Conservation (phyloP, 192 early-diverging fungal genomes). For the Podila epicladia region DNA sequence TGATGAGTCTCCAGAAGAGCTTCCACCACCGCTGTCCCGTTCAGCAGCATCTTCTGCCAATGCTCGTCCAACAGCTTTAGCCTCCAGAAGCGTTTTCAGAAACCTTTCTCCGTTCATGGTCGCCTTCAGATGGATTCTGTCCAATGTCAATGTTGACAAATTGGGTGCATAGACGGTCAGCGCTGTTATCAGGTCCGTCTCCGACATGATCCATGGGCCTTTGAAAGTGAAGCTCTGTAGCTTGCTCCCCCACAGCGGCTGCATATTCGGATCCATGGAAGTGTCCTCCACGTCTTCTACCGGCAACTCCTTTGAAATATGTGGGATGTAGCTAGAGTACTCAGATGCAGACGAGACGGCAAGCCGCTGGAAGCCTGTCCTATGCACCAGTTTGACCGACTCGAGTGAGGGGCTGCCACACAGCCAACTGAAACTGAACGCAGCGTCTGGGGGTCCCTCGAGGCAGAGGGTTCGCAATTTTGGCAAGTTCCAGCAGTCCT, state of each 20-base stretch:
- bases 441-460: slow-evolving; percentile 1
- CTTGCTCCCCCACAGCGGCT: not conserved
- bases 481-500: slow-evolving; percentile 7
- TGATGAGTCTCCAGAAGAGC: too few relatives aligned
- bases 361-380: not conserved
- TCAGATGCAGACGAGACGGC: too few relatives aligned
- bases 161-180: slow-evolving; percentile 8
- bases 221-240: not conserved
- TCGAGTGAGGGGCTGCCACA: slow-evolving; percentile 2
- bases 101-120: too few relatives aligned
- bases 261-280: not conserved
- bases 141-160: not conserved
- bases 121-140: not conserved
- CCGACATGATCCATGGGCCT: slow-evolving; percentile 5
- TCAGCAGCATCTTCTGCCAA: too few relatives aligned
- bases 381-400: not conserved
- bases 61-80: too few relatives aligned
- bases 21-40: too few relatives aligned
- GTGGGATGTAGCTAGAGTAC: not conserved
- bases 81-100: too few relatives aligned
- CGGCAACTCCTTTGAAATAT: not conserved
- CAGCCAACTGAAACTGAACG: slow-evolving; percentile 19
- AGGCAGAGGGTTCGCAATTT: slow-evolving; percentile 1
- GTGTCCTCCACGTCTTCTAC: not conserved
- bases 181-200: not conserved